Conservation (phyloP, 2,329 filamentous ascomycete species). For the Ramularia collo-cygni region DNA sequence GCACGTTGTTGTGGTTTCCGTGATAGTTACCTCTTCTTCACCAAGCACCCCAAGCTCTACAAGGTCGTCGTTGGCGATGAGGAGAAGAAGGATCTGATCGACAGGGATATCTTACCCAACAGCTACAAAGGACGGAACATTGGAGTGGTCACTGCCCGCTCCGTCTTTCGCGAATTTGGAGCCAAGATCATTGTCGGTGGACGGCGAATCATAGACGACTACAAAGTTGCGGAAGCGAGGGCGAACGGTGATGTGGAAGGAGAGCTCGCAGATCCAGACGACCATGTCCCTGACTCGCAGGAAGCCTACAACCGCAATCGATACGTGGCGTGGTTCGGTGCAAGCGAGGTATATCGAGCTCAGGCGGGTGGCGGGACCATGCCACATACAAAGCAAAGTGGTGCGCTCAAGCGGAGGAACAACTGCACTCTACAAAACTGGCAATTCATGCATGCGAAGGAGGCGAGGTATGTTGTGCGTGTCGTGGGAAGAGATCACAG, state of each 20-base stretch:
- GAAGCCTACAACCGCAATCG: conserved; percentile 98
- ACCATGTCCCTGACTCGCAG: conserved; percentile 65
- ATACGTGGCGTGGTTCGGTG: conserved; percentile 97
- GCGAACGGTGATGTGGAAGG: conserved; percentile 78
- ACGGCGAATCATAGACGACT: conserved; percentile 79
- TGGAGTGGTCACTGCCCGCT: conserved; percentile 90
- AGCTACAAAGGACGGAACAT: conserved; percentile 98
- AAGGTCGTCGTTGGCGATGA: conserved; percentile 98
- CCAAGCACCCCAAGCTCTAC: conserved; percentile 90
- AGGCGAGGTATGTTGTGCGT: conserved; percentile 63
- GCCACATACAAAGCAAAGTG: conserved; percentile 60
- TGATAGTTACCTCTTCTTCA: conserved; percentile 98
- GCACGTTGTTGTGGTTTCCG: conserved; percentile 94
- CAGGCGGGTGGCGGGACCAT: conserved; percentile 28
- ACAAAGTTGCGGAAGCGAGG: conserved; percentile 68
- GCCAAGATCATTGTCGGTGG: conserved; percentile 90
- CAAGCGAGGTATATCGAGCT: conserved; percentile 92
- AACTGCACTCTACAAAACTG: conserved; percentile 91
- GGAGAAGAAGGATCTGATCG: conserved; percentile 95
- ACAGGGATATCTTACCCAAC: conserved; percentile 90
- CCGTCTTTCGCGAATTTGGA: conserved; percentile 94
- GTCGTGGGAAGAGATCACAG: neutral
- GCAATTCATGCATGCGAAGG: conserved; percentile 90
- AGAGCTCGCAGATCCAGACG: conserved; percentile 83
- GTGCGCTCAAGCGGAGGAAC: conserved; percentile 70